Percentiles rank a stretch among this genome's conserved stretches.
Evolutionary conservation across 140 eudicot species (phyloP).

Genomic region (Oenanthe javanica): DNA sequence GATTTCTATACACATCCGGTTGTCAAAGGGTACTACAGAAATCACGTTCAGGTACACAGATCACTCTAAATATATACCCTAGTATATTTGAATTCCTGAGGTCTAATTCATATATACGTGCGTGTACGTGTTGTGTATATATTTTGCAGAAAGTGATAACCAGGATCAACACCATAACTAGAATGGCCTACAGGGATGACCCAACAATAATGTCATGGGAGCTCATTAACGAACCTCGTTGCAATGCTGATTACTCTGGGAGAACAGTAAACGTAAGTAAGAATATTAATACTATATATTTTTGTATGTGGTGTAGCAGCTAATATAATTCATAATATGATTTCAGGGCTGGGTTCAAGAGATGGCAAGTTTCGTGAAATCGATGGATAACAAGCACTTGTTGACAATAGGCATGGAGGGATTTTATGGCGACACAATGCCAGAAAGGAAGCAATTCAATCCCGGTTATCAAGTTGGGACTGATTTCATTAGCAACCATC

Average conservation of each 20-base stretch:
- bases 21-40: conserved; percentile 47
- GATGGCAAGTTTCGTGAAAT: conserved; percentile 60
- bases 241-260: conserved; percentile 61
- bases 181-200: conserved; percentile 49
- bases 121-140: too few species aligned
- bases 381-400: conserved; percentile 53
- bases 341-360: conserved; percentile 71
- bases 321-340: not conserved
- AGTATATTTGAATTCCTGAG: too few species aligned
- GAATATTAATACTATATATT: too few species aligned
- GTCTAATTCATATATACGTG: too few species aligned
- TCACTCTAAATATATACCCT: too few species aligned
- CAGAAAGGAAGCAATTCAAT: conserved; percentile 48
- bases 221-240: conserved; percentile 80
- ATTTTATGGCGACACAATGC: conserved; percentile 67
- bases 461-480: conserved; percentile 71
- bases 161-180: conserved; percentile 54
- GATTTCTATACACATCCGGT: conserved; percentile 56
- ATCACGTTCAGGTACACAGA: conserved; percentile 34
- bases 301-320: not conserved
- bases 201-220: conserved; percentile 82
- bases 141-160: conserved; percentile 46
- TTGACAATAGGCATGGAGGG: conserved; percentile 76
- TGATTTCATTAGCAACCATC: conserved; percentile 59
- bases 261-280: conserved; percentile 27